phyloP scores from a whole-genome alignment of 495 filamentous ascomycete species.

The Talaromyces liani region DNA sequence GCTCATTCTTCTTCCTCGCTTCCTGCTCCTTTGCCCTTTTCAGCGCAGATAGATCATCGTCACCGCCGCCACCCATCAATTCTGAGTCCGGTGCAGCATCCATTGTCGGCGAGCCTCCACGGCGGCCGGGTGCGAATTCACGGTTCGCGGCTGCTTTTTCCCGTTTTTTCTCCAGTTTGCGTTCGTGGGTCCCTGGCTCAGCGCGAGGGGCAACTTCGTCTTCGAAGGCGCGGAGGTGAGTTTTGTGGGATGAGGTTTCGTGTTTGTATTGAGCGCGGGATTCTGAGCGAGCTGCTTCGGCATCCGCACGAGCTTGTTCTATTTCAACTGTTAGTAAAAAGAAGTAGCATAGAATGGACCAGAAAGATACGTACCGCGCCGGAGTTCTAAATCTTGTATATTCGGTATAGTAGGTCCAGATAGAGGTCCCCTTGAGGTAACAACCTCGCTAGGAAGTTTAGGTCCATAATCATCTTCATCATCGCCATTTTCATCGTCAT shows the following conservation, averaged over 20 bases:
- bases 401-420: conserved; percentile 70
- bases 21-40: conserved; percentile 34
- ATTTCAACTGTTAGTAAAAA: not conserved
- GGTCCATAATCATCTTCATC: conserved; percentile 70
- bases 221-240: conserved; percentile 26
- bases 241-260: conserved; percentile 39
- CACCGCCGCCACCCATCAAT: conserved; percentile 31
- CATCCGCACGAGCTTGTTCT: conserved; percentile 52
- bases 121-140: conserved; percentile 34
- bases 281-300: conserved; percentile 39
- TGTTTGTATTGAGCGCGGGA: conserved; percentile 52
- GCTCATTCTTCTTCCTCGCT: conserved; percentile 37
- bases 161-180: conserved; percentile 75
- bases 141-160: conserved; percentile 45
- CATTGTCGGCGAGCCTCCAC: conserved; percentile 28
- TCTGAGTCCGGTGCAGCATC: conserved; percentile 36
- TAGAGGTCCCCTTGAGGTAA: conserved; percentile 16
- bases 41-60: conserved; percentile 30
- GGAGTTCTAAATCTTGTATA: conserved; percentile 64
- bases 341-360: not conserved
- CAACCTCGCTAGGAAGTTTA: conserved; percentile 41
- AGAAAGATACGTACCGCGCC: conserved; percentile 41
- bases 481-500: conserved; percentile 40
- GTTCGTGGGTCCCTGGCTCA: conserved; percentile 76
- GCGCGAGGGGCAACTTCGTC: conserved; percentile 82